A percentile compares a stretch with the other conserved stretches of the same genome.
These are phyloP conservation scores for Seiridium cupressi DNA, from an alignment of 2,329 filamentous ascomycete species.

Conservation along the genomic window DNA sequence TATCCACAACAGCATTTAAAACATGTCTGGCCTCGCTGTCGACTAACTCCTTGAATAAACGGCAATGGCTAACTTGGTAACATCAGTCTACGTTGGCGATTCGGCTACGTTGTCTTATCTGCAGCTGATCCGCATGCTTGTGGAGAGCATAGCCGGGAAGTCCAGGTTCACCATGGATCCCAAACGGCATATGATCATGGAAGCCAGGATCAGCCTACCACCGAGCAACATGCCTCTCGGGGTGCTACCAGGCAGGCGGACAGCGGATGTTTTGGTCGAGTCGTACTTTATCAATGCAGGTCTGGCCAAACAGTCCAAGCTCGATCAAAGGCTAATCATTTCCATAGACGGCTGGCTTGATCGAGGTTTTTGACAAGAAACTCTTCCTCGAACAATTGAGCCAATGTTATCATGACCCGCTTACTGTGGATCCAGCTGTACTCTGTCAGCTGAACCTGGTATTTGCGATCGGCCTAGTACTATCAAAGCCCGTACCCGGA, in stretches of 20 bases:
- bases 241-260: constrained; percentile 54
- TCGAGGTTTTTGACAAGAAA: constrained; percentile 57
- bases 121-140: constrained; percentile 59
- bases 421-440: constrained; percentile 46
- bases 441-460: constrained; percentile 61
- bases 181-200: constrained; percentile 54
- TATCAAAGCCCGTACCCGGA: constrained; percentile 51
- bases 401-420: constrained; percentile 52
- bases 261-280: constrained; percentile 51
- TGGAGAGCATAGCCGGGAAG: constrained; percentile 50
- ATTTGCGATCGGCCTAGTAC: constrained; percentile 60
- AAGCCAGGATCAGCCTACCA: constrained; percentile 49
- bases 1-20: no score
- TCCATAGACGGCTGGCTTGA: constrained; percentile 54
- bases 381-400: constrained; percentile 49
- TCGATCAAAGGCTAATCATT: constrained; percentile 8
- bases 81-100: constrained; percentile 59
- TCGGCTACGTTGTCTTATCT: constrained; percentile 61
- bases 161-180: constrained; percentile 59
- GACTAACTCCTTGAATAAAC: not conserved
- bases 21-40: no score
- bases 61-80: not conserved
- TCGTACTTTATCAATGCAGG: constrained; percentile 62
- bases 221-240: constrained; percentile 43
- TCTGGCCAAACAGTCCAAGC: not conserved